Percentiles rank a stretch among this genome's conserved stretches.
phyloP scores from a whole-genome alignment of 768 basidiomycete genomes.

The Myochromella boudieri region DNA sequence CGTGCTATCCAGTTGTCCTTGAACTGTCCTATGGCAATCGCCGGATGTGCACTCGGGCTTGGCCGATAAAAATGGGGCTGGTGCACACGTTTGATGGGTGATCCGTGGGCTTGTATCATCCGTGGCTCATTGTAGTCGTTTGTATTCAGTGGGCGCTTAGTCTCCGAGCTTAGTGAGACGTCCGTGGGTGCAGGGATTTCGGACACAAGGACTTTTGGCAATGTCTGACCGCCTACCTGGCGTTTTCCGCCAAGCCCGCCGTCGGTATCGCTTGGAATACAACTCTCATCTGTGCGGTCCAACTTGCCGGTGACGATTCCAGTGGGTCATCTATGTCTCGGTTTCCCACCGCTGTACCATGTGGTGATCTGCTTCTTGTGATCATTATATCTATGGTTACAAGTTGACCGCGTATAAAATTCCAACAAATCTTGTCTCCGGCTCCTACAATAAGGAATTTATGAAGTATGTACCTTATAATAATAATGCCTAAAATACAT shows the following conservation, averaged over 20 bases:
- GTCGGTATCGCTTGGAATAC: too few relatives aligned
- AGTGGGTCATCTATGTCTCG: not conserved
- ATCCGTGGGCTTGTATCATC: conserved; percentile 11
- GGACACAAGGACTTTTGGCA: conserved; percentile 1
- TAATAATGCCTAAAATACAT: conserved; percentile 15
- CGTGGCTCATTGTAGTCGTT: not conserved
- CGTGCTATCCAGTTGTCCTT: too few relatives aligned
- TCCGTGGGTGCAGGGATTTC: conserved; percentile 3
- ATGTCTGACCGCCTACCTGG: conserved; percentile 1
- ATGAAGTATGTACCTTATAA: too few relatives aligned
- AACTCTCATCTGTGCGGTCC: not conserved
- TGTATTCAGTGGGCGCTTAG: conserved; percentile 1
- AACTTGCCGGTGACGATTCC: too few relatives aligned
- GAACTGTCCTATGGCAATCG: too few relatives aligned
- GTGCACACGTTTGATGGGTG: not conserved
- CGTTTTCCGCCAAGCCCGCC: too few relatives aligned
- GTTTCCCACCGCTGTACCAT: conserved; percentile 10
- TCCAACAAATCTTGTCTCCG: too few relatives aligned
- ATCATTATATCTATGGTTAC: too few relatives aligned
- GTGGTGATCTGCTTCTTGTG: conserved; percentile 5
- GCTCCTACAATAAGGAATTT: too few relatives aligned
- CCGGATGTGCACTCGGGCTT: conserved; percentile 1
- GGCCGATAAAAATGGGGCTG: not conserved
- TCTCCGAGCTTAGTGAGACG: not conserved
- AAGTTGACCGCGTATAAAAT: too few relatives aligned